phyloP scores from a whole-genome alignment of 2,329 filamentous ascomycete genomes.

The Allantophomopsis cytisporea region DNA sequence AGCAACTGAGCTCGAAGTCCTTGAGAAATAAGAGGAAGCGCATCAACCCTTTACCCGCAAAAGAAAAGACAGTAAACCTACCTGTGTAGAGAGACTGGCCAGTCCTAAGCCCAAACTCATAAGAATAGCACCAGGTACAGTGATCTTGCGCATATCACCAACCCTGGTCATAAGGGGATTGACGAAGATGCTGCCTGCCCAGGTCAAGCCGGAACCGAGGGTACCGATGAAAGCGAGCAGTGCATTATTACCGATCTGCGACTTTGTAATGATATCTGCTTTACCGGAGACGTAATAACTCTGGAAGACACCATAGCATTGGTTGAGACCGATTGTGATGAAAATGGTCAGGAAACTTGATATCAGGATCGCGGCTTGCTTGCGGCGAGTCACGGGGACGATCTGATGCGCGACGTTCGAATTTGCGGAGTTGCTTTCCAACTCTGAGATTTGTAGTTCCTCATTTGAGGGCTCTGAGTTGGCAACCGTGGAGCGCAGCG shows the following conservation, averaged over 20 bases:
- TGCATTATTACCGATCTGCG: constrained; percentile 22
- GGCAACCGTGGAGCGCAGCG: no score
- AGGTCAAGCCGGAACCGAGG: constrained; percentile 31
- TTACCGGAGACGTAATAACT: constrained; percentile 28
- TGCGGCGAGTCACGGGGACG: constrained; percentile 13
- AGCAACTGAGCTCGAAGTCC: no score
- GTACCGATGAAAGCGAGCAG: constrained; percentile 33
- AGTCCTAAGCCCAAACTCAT: constrained; percentile 28
- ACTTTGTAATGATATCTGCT: constrained; percentile 23
- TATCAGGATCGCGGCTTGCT: constrained; percentile 27
- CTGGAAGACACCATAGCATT: constrained; percentile 34
- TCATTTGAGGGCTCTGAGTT: no score
- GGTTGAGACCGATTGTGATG: constrained; percentile 34
- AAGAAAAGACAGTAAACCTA: constrained; percentile 1
- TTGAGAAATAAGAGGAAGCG: no score
- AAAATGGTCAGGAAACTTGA: constrained; percentile 29
- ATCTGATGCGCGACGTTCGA: no score
- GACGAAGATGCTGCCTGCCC: constrained; percentile 32
- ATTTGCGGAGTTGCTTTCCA: no score
- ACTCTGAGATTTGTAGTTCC: no score
- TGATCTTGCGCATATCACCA: constrained; percentile 23
- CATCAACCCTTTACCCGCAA: no score
- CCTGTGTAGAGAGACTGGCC: constrained; percentile 20
- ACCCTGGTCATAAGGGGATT: constrained; percentile 31
- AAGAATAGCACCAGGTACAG: constrained; percentile 24